Percentiles rank a stretch among this genome's conserved stretches.
These are phyloP conservation scores for Myxozyma monticola DNA, from an alignment of 805 yeast genomes.

Conservation along the genomic window DNA sequence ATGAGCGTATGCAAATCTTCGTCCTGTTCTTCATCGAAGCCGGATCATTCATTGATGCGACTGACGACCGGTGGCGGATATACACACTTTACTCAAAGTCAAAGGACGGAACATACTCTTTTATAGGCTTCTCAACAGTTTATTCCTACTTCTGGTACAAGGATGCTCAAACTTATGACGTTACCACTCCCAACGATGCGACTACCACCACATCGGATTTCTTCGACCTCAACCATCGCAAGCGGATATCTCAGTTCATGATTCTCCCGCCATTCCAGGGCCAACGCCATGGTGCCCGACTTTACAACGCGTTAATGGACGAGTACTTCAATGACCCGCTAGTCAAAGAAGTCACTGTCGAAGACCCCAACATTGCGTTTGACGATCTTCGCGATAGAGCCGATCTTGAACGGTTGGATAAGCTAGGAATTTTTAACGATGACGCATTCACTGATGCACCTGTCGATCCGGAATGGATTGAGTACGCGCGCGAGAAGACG, in stretches of 20 bases:
- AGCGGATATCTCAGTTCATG: constrained; percentile 84
- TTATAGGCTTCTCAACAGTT: constrained; percentile 79
- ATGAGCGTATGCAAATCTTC: constrained; percentile 71
- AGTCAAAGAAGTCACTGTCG: constrained; percentile 77
- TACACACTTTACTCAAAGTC: constrained; percentile 50
- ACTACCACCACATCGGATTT: constrained; percentile 18
- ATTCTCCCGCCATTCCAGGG: constrained; percentile 83
- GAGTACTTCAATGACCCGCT: constrained; percentile 54
- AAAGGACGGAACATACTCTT: constrained; percentile 38
- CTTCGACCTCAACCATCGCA: constrained; percentile 44
- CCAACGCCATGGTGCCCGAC: constrained; percentile 61
- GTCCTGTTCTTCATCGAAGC: constrained; percentile 89
- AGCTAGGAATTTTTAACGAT: constrained; percentile 24
- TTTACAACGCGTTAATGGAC: constrained; percentile 59
- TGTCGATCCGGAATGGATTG: constrained; percentile 44
- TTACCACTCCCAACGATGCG: constrained; percentile 16
- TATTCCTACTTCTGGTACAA: constrained; percentile 81
- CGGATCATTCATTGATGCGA: constrained; percentile 79
- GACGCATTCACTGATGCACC: constrained; percentile 33
- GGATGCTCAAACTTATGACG: constrained; percentile 54
- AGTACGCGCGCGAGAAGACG: constrained; percentile 41
- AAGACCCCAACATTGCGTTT: constrained; percentile 91
- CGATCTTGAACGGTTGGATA: constrained; percentile 58
- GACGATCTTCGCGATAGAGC: constrained; percentile 86
- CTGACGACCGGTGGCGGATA: constrained; percentile 79